Conservation (phyloP, 257 asterid species). For the Marsdenia floribunda region DNA sequence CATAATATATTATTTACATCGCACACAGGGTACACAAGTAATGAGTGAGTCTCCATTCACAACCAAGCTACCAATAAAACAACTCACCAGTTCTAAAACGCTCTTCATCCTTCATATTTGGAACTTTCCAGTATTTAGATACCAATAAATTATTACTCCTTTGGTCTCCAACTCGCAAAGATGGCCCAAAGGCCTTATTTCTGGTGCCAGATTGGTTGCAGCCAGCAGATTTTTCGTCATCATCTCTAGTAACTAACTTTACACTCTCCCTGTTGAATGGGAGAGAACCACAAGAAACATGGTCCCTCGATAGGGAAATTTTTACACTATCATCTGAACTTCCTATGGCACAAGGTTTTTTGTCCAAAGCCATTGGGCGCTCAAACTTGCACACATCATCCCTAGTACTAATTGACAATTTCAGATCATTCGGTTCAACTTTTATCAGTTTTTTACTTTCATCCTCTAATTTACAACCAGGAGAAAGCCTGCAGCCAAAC, state of each 20-base stretch:
- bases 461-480: constrained; percentile 43
- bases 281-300: constrained; percentile 41
- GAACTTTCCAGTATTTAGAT: constrained; percentile 49
- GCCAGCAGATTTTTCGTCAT: constrained; percentile 72
- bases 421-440: constrained; percentile 42
- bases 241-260: constrained; percentile 75
- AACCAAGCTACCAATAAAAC: constrained; percentile 4
- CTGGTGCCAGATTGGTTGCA: constrained; percentile 50
- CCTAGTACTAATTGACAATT: constrained; percentile 39
- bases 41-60: not conserved
- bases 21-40: constrained; percentile 2
- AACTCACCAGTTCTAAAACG: constrained; percentile 54
- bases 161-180: constrained; percentile 36
- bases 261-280: constrained; percentile 52
- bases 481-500: constrained; percentile 41
- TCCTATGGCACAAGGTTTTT: constrained; percentile 51
- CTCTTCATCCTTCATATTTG: constrained; percentile 43
- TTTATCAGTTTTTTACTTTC: constrained; percentile 43
- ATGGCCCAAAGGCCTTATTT: constrained; percentile 55
- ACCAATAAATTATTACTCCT: constrained; percentile 44
- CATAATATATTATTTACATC: constrained; percentile 15
- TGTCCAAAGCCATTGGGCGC: constrained; percentile 34
- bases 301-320: constrained; percentile 42
- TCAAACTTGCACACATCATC: constrained; percentile 31
- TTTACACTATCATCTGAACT: constrained; percentile 64